Conservation (phyloP, 129 eudicot species). For the Helichrysum umbraculigerum region DNA sequence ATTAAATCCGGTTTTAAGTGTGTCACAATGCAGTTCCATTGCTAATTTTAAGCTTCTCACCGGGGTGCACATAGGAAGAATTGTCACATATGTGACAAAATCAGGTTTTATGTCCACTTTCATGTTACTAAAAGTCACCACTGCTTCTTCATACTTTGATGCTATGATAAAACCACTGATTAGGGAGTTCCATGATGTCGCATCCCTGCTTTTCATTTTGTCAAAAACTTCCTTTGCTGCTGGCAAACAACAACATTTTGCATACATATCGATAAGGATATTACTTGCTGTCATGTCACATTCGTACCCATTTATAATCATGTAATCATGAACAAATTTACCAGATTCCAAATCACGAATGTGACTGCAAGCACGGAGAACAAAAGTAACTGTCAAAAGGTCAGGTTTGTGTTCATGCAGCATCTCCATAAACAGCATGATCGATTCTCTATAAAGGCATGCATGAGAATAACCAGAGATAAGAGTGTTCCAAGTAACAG, state of each 20-base stretch:
- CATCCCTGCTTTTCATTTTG: conserved; percentile 45
- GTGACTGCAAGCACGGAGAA: conserved; percentile 58
- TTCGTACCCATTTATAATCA: conserved; percentile 40
- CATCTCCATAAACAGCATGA: conserved; percentile 57
- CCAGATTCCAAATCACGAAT: conserved; percentile 46
- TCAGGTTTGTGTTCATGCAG: conserved; percentile 52
- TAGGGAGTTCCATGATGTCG: conserved; percentile 59
- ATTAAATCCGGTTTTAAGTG: conserved; percentile 54
- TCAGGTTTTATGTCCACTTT: conserved; percentile 52
- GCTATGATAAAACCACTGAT: conserved; percentile 48
- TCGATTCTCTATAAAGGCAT: conserved; percentile 49
- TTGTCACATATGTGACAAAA: conserved; percentile 50
- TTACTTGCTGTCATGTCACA: conserved; percentile 49
- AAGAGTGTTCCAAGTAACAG: conserved; percentile 62
- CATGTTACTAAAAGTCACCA: conserved; percentile 42
- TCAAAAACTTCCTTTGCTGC: conserved; percentile 47
- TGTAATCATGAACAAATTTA: conserved; percentile 52
- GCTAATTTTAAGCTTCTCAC: conserved; percentile 34
- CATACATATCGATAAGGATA: conserved; percentile 63
- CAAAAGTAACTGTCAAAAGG: conserved; percentile 52
- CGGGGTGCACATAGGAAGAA: conserved; percentile 45
- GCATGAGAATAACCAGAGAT: conserved; percentile 53
- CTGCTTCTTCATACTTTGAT: conserved; percentile 45
- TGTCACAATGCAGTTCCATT: conserved; percentile 54
- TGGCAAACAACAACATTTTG: conserved; percentile 47